A percentile compares a stretch with the other conserved stretches of the same genome.
These are phyloP conservation scores for Capsicum pubescens DNA, from an alignment of 257 asterid species.

Conservation along the genomic window DNA sequence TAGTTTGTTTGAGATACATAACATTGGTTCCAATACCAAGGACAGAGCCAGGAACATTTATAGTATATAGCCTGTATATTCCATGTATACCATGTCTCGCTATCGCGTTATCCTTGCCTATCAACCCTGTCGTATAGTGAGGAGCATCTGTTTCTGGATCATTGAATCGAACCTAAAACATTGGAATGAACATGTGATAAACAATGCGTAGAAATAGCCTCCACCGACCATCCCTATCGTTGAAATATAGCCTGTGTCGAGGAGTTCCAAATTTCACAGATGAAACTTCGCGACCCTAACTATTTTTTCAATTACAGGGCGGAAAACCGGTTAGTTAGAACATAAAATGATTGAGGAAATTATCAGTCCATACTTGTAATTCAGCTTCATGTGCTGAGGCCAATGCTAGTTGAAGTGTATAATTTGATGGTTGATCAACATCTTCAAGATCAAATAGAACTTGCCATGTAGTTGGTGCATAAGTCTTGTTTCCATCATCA, in stretches of 20 bases:
- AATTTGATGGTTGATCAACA: constrained; percentile 43
- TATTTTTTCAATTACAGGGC: not conserved
- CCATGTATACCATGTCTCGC: constrained; percentile 96
- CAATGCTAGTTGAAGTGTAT: constrained; percentile 70
- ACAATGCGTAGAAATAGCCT: not conserved
- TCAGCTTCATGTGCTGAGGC: constrained; percentile 82
- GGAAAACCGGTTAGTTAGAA: too few relatives aligned
- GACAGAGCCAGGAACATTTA: constrained; percentile 47
- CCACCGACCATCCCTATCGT: not conserved
- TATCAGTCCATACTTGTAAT: constrained; percentile 52
- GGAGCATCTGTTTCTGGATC: constrained; percentile 38
- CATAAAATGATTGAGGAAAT: not conserved
- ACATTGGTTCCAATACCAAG: constrained; percentile 45
- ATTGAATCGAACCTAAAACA: constrained; percentile 56
- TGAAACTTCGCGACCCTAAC: not conserved
- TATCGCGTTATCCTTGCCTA: constrained; percentile 78
- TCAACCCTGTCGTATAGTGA: constrained; percentile 56
- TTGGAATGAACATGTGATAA: not conserved
- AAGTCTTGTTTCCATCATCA: constrained; percentile 57
- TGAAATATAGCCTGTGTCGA: not conserved
- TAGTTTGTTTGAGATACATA: constrained; percentile 60
- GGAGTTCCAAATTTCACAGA: not conserved
- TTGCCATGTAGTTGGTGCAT: constrained; percentile 79
- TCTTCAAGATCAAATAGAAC: constrained; percentile 55
- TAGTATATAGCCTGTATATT: constrained; percentile 57